These are phyloP conservation scores for Diplodia intermedia DNA, from an alignment of 2,329 filamentous ascomycete genomes.

Conservation along the genomic window DNA sequence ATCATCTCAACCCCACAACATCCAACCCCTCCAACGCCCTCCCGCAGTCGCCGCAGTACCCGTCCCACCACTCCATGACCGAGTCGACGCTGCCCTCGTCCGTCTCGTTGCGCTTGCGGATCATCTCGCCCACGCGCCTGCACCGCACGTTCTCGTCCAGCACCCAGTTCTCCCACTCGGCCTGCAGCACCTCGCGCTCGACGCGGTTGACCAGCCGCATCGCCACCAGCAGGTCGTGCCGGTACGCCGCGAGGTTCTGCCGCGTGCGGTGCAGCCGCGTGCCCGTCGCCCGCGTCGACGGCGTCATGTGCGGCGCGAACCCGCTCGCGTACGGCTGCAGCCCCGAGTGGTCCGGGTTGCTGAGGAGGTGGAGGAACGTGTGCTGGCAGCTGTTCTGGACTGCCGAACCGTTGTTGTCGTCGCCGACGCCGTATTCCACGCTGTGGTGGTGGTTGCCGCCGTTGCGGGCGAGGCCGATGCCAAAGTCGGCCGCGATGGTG, in stretches of 20 bases:
- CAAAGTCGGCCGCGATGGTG: constrained; percentile 36
- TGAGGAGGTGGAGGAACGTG: constrained; percentile 48
- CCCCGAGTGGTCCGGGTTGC: constrained; percentile 18
- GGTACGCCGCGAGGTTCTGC: constrained; percentile 80
- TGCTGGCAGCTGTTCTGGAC: constrained; percentile 40
- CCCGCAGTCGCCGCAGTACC: constrained; percentile 69
- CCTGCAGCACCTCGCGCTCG: constrained; percentile 82
- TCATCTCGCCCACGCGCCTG: constrained; percentile 63
- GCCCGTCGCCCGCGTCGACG: constrained; percentile 41
- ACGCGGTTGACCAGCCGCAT: constrained; percentile 89
- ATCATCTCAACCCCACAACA: constrained; percentile 13
- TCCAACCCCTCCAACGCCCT: constrained; percentile 39
- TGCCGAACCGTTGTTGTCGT: too few relatives aligned
- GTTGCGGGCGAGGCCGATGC: constrained; percentile 8
- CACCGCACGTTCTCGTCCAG: constrained; percentile 79
- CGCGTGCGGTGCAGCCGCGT: constrained; percentile 74
- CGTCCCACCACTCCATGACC: constrained; percentile 63
- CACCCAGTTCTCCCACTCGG: constrained; percentile 95
- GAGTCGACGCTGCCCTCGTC: constrained; percentile 38
- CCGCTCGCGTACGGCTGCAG: constrained; percentile 16
- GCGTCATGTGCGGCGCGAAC: constrained; percentile 33
- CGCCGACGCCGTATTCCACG: constrained; percentile 42
- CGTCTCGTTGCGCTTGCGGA: constrained; percentile 49
- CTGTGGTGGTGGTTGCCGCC: constrained; percentile 33
- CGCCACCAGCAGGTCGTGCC: constrained; percentile 89